Percentiles rank a stretch among this genome's conserved stretches.
Conservation (phyloP, 2,329 filamentous ascomycete genomes). For the Aspergillus hortae region DNA sequence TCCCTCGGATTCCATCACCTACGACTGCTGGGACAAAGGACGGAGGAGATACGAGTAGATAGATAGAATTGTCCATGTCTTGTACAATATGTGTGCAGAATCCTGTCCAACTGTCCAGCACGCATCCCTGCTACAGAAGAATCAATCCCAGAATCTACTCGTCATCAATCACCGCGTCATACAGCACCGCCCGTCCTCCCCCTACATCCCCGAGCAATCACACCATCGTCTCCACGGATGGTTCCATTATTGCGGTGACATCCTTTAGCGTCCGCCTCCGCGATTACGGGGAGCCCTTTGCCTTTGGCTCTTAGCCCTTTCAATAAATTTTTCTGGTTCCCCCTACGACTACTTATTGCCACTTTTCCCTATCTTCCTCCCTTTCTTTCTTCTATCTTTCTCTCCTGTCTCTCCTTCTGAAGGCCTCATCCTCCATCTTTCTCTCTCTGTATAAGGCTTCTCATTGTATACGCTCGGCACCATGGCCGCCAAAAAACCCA, state of each 20-base stretch:
- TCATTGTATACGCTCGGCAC: slow-evolving; percentile 7
- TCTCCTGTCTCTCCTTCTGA: slow-evolving; percentile 1
- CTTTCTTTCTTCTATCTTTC: slow-evolving; percentile 19
- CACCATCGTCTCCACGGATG: slow-evolving; percentile 22
- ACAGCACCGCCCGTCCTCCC: neutral
- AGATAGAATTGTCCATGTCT: no score
- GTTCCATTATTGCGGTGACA: slow-evolving; percentile 22
- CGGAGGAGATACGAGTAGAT: no score
- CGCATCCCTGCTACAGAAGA: no score
- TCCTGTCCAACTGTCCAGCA: no score
- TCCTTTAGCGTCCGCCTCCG: slow-evolving; percentile 9
- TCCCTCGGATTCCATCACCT: no score
- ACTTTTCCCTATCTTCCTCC: no score
- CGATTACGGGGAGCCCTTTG: slow-evolving; percentile 2
- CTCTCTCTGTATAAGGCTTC: neutral
- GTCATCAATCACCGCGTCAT: neutral
- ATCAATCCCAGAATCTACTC: neutral
- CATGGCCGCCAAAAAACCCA: slow-evolving; percentile 55
- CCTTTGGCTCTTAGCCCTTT: slow-evolving; percentile 1
- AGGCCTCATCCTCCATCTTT: neutral
- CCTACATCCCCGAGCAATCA: slow-evolving; percentile 12
- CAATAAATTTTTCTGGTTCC: neutral
- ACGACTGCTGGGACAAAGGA: no score
- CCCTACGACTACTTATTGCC: no score
- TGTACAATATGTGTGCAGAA: no score